A percentile compares a stretch with the other conserved stretches of the same genome.
These are phyloP conservation scores for Chamaenerion angustifolium DNA, from an alignment of 345 rosid genomes.

Conservation along the genomic window DNA sequence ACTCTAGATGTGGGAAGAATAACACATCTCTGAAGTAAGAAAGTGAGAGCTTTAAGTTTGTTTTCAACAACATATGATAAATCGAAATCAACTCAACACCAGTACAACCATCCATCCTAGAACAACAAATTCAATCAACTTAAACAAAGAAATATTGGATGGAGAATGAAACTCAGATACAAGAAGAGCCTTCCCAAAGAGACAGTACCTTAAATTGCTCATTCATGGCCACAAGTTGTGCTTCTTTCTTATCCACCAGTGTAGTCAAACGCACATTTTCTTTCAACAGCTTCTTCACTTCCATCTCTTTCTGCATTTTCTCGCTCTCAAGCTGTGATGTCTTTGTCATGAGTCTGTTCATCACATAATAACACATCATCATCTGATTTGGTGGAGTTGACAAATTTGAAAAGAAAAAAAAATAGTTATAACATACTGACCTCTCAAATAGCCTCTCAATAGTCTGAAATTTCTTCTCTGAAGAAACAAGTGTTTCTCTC, in stretches of 20 bases:
- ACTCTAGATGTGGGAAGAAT: no score
- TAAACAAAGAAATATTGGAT: no score
- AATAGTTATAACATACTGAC: conserved; percentile 12
- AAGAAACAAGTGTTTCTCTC: conserved; percentile 69
- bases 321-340: conserved; percentile 82
- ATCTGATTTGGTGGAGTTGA: background rate
- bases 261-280: conserved; percentile 75
- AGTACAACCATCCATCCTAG: no score
- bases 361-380: background rate
- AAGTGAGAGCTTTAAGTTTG: no score
- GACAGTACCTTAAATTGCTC: conserved; percentile 99
- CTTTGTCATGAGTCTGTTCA: conserved; percentile 58
- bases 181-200: conserved; percentile 24
- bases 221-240: conserved; percentile 84
- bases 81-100: no score
- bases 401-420: background rate
- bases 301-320: conserved; percentile 78
- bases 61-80: no score
- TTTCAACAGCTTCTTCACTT: conserved; percentile 88
- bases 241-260: conserved; percentile 92
- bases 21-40: no score
- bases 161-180: background rate
- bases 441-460: conserved; percentile 72
- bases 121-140: no score
- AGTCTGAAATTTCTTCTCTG: conserved; percentile 71